These are phyloP conservation scores for Amniculicola lignicola DNA, from an alignment of 495 filamentous ascomycete genomes.

Conservation along the genomic window DNA sequence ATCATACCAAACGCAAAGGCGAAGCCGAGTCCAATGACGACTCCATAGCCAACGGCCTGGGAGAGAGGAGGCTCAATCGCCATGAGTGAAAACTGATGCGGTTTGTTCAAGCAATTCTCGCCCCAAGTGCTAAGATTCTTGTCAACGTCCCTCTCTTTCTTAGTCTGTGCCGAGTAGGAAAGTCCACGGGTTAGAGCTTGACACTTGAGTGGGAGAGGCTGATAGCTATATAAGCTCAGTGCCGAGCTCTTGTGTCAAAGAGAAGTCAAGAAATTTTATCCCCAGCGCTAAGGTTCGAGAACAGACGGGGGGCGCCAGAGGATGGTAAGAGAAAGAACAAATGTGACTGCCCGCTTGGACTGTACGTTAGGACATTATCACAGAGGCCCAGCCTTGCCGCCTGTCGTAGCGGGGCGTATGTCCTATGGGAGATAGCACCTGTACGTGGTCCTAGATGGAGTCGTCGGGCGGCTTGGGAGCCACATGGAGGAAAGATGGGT, in stretches of 20 bases:
- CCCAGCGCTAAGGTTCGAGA: slow-evolving; percentile 9
- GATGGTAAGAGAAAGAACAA: slow-evolving; percentile 11
- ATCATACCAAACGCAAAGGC: slow-evolving; percentile 42
- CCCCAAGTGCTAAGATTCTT: not conserved
- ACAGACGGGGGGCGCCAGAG: not conserved
- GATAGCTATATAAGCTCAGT: slow-evolving; percentile 16
- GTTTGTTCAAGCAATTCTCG: too few species aligned
- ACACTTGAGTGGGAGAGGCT: not conserved
- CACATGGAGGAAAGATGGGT: slow-evolving; percentile 2
- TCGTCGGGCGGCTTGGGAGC: slow-evolving; percentile 12
- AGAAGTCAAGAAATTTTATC: not conserved
- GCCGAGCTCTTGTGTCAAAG: slow-evolving; percentile 8
- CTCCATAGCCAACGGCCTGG: slow-evolving; percentile 38
- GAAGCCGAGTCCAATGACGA: slow-evolving; percentile 41
- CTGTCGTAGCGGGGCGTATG: slow-evolving; percentile 13
- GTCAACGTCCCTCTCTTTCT: too few species aligned
- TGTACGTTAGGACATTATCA: not conserved
- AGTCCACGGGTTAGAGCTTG: not conserved
- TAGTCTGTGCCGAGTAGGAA: too few species aligned
- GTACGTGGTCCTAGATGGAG: slow-evolving; percentile 15
- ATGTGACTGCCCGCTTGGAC: not conserved
- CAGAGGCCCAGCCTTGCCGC: slow-evolving; percentile 2
- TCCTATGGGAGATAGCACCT: slow-evolving; percentile 4
- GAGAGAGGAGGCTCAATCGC: slow-evolving; percentile 20
- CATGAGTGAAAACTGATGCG: too few species aligned